Percentiles rank a stretch among this genome's conserved stretches.
Evolutionary conservation across 306 rosid genomes (phyloP).

Genomic region (Pyrus bretschneideri): DNA sequence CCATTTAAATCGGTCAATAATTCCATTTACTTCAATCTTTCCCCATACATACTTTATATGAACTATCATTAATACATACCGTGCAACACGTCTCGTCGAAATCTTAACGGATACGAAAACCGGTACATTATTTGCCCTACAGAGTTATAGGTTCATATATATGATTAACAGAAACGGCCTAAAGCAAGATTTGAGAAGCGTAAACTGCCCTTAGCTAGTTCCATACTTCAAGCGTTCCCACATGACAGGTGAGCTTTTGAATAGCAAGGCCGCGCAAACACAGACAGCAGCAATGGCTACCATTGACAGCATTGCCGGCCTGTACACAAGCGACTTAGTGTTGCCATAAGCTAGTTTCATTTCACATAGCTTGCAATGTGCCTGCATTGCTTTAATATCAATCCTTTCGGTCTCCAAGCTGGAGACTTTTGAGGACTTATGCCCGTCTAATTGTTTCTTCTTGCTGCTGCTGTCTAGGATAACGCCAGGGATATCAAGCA

Average conservation of each 20-base stretch:
- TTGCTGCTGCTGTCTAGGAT: slow-evolving; percentile 30
- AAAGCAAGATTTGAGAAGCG: neutral
- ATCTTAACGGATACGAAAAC: neutral
- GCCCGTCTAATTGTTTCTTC: slow-evolving; percentile 34
- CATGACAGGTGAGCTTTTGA: slow-evolving; percentile 76
- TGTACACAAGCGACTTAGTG: slow-evolving; percentile 47
- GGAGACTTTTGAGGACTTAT: slow-evolving; percentile 28
- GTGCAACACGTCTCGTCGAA: neutral
- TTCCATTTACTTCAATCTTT: neutral
- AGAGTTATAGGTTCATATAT: neutral
- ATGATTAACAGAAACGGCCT: neutral
- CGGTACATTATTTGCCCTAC: neutral
- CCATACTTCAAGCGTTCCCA: slow-evolving; percentile 80
- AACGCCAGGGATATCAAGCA: slow-evolving; percentile 51
- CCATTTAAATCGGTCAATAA: neutral
- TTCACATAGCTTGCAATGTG: slow-evolving; percentile 41
- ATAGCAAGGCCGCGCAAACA: slow-evolving; percentile 83
- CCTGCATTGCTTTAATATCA: slow-evolving; percentile 6
- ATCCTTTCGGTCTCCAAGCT: slow-evolving; percentile 48
- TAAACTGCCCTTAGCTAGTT: slow-evolving; percentile 32
- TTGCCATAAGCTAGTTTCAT: slow-evolving; percentile 35
- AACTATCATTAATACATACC: neutral
- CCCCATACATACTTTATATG: neutral
- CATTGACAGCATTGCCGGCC: slow-evolving; percentile 79
- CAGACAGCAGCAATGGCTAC: slow-evolving; percentile 83